Percentiles rank a stretch among this genome's conserved stretches.
phyloP scores from a whole-genome alignment of 768 basidiomycete species.

The Tulasnella sp. region DNA sequence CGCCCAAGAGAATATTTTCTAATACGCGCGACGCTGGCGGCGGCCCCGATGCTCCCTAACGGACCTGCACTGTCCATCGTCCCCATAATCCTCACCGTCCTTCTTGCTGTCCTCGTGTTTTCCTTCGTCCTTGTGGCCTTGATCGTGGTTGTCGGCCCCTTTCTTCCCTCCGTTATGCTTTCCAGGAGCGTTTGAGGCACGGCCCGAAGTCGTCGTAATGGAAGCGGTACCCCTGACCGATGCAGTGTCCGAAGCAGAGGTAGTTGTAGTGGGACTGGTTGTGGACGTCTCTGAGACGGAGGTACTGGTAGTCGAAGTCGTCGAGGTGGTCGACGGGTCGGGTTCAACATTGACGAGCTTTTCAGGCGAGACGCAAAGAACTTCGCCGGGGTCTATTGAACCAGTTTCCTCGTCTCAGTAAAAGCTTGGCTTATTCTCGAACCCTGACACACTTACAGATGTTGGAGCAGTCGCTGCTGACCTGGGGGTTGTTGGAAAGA shows the following conservation, averaged over 20 bases:
- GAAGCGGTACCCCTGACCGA: neutral
- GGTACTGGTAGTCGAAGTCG: neutral
- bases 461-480: slow-evolving; percentile 10
- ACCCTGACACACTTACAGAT: neutral
- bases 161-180: neutral
- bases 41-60: neutral
- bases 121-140: neutral
- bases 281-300: neutral
- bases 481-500: slow-evolving; percentile 69
- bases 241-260: neutral
- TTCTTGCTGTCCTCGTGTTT: neutral
- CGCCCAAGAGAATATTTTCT: neutral
- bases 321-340: neutral
- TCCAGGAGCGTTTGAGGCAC: neutral
- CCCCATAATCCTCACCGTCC: neutral
- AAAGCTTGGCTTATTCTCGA: neutral
- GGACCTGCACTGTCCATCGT: neutral
- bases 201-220: neutral
- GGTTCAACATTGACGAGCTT: neutral
- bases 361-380: slow-evolving; percentile 14
- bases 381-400: slow-evolving; percentile 13
- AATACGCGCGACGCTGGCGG: neutral
- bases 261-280: neutral
- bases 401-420: too few species aligned
- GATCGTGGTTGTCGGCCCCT: neutral